Base-by-base conservation (phyloP, 2,329 filamentous ascomycete species). In the Fusarium pseudonygamai region DNA sequence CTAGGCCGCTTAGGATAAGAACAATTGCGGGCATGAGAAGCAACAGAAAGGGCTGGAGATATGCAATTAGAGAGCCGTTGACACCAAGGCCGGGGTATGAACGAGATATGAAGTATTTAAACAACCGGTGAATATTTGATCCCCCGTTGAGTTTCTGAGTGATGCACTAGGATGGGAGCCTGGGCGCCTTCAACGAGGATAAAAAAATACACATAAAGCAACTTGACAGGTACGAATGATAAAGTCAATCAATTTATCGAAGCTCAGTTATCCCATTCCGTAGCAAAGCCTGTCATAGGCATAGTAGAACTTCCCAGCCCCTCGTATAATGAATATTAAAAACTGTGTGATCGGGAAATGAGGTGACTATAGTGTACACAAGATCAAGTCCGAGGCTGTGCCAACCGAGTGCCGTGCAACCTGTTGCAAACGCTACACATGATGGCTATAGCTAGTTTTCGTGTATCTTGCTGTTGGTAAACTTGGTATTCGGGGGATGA, bases 401-500 rank as follows among this genome's bases (percentile, higher is more conserved):
- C 55, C 53, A 32, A 26, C 43, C 50, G 20, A 32, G 30, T n/a
- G 47, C 30, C 32, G 32, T 36, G 28, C 55, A 36, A 47, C 53
- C 55, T 47, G 20, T 18, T 34, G 55, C n/a, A 36, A 34, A 18
- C 40, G n/a, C 50, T 55, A 40, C 34, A 39, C 34, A 47, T n/a
- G 7, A 24, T 32, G 24, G 36, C 36, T 36, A 36, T 24, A 36
- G 20, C 42, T 34, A 81, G 65, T 83, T 83, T 20, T 80, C 73
- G 24, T 79, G 68, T 37, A 83, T 82, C 50, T 79, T 76, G 24
- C 69, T 61, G 64, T 82, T 83, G 69, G 79, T 85, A 74, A 85
- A 86, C 73, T 84, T 88, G 9, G 88, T 90, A n/a, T 84, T 84
- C 2, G 89, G 88, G 0, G 89, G 88, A 78, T 91, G 89, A 26